Evolutionary conservation across 1,139 yeast species (phyloP).

Genomic region (Ogataea hybrid): DNA sequence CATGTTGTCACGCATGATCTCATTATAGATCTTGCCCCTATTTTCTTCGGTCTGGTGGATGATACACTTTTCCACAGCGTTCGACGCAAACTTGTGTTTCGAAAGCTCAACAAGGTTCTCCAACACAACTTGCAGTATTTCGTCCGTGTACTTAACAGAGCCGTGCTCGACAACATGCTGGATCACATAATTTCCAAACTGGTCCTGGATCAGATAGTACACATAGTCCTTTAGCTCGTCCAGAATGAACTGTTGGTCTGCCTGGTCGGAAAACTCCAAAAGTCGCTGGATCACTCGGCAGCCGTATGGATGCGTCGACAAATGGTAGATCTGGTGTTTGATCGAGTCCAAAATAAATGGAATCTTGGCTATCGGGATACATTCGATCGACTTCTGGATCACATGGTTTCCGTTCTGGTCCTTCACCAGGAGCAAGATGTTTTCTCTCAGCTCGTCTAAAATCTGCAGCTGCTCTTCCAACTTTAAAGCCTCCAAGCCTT

Average conservation of each 20-base stretch:
- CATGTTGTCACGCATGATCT: conserved; percentile 54
- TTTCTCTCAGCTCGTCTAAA: conserved; percentile 67
- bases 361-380: conserved; percentile 70
- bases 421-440: conserved; percentile 77
- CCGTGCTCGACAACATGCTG: conserved; percentile 93
- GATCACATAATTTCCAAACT: conserved; percentile 95
- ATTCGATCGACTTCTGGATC: conserved; percentile 90
- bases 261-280: conserved; percentile 64
- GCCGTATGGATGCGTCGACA: conserved; percentile 96
- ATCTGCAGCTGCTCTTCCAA: conserved; percentile 68
- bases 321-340: conserved; percentile 76
- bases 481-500: conserved; percentile 78
- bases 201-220: conserved; percentile 84
- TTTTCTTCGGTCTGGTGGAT: conserved; percentile 66
- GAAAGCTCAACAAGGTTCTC: conserved; percentile 76
- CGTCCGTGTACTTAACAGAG: conserved; percentile 40
- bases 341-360: conserved; percentile 73
- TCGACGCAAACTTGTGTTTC: conserved; percentile 95
- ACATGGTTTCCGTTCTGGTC: conserved; percentile 99
- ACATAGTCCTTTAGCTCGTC: conserved; percentile 71
- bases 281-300: conserved; percentile 94
- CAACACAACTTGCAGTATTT: conserved; percentile 39
- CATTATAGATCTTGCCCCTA: conserved; percentile 59
- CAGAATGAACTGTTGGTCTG: conserved; percentile 64
- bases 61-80: conserved; percentile 94